Percentiles rank a stretch among this genome's conserved stretches.
Evolutionary conservation across 805 yeast species (phyloP).

Genomic region (Candida tibetensis): DNA sequence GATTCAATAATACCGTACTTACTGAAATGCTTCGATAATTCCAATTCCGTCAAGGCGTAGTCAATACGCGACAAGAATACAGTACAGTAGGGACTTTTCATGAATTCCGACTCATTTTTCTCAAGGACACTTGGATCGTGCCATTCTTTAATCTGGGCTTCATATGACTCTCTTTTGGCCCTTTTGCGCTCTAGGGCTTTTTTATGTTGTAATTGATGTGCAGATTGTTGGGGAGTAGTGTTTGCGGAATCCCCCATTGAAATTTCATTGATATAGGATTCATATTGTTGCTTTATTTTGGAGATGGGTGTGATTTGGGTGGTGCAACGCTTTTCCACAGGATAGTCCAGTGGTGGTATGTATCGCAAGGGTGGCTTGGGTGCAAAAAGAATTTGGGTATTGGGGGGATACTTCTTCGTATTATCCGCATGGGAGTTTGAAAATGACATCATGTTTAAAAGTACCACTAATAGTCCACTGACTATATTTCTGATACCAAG

Average conservation of each 20-base stretch:
- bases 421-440: slow-evolving; percentile 5
- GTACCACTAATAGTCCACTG: too few relatives aligned
- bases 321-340: slow-evolving; percentile 48
- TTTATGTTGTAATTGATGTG: slow-evolving; percentile 3
- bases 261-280: slow-evolving; percentile 27
- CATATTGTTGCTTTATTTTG: slow-evolving; percentile 19
- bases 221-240: slow-evolving; percentile 1
- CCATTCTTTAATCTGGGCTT: slow-evolving; percentile 32
- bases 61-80: slow-evolving; percentile 74
- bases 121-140: slow-evolving; percentile 29
- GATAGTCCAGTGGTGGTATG: slow-evolving; percentile 48
- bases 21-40: slow-evolving; percentile 58
- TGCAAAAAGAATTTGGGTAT: slow-evolving; percentile 50
- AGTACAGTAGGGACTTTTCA: slow-evolving; percentile 69
- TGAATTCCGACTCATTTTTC: slow-evolving; percentile 25
- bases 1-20: slow-evolving; percentile 71
- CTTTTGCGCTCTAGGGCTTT: slow-evolving; percentile 5
- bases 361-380: slow-evolving; percentile 58
- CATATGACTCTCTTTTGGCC: slow-evolving; percentile 12
- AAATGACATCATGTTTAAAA: too few relatives aligned
- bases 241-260: slow-evolving; percentile 4
- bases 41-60: slow-evolving; percentile 63
- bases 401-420: slow-evolving; percentile 32
- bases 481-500: too few relatives aligned
- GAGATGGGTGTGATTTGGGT: slow-evolving; percentile 47